Base-by-base conservation (phyloP, 176 grass and related monocot species). In the Oryza brachyantha region DNA sequence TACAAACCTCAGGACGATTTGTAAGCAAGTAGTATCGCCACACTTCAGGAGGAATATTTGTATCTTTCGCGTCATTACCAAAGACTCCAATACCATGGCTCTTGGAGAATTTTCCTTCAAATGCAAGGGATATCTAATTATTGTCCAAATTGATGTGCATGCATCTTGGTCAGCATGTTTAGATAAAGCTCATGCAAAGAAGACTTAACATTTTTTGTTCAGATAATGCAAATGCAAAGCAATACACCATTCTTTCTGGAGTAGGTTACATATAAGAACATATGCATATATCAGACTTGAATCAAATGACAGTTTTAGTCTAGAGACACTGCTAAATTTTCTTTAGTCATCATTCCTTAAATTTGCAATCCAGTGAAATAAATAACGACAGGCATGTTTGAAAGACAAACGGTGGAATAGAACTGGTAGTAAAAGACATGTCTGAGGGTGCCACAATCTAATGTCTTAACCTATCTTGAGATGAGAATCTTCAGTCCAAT, bases 21-120 rank as follows among this genome's bases (percentile, higher is more conserved):
- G 88, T 97, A 64, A 97, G 89, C 79, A 97, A 80, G 71, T 97
- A 97, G 64, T 97, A 94, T 65, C 95, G 83, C 95, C 95, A 97
- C 61, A 97, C 92, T 92, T 94, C 89, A 69, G 91, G 42, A 59
- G 92, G 83, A 89, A 97, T 92, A 50, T 92, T 78, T 66, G 95
- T 97, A 79, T 81, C 90, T 52, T 90, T 94, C 12, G 95, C 95
- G 57, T 97, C 95, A 67, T 92, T 97, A 73, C 95, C 92, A 92
- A 97, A 97, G 68, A 97, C 89, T 80, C 95, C 95, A 66, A 97
- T 79, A 86, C 95, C 95, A 6, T 97, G 88, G 34, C 84, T 97
- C 79, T 94, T 94, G 8, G 95, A 97, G 76, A 94, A 97, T 54
- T 97, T 97, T 66, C 92, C 95, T 94, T 79, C 35, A 86, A 63